Conservation (phyloP, 768 basidiomycete species). For the Naematelia encephala region DNA sequence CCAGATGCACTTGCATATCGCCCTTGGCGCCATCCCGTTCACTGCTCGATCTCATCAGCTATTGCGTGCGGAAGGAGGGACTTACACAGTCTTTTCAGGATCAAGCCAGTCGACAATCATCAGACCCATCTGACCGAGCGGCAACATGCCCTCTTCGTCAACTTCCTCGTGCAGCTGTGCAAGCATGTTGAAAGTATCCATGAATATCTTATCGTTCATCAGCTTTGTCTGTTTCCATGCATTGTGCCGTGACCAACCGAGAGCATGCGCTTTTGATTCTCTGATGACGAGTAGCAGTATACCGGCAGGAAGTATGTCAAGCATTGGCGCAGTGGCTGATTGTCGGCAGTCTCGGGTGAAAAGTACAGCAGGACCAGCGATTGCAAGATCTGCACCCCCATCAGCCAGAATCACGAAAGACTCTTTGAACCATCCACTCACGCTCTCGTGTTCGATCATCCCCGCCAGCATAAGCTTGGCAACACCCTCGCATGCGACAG, state of each 20-base stretch:
- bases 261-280: constrained; percentile 71
- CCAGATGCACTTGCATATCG: constrained; percentile 57
- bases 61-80: constrained; percentile 1
- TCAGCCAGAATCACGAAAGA: background rate
- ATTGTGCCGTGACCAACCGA: constrained; percentile 49
- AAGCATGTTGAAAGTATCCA: constrained; percentile 65
- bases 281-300: constrained; percentile 74
- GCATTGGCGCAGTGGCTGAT: constrained; percentile 80
- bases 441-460: constrained; percentile 68
- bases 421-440: constrained; percentile 47
- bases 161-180: constrained; percentile 60
- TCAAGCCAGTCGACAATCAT: constrained; percentile 87
- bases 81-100: constrained; percentile 64
- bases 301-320: constrained; percentile 80
- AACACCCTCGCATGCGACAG: constrained; percentile 70
- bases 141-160: constrained; percentile 64
- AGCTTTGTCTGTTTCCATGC: background rate
- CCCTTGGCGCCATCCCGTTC: constrained; percentile 52
- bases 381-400: constrained; percentile 54
- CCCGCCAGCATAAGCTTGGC: constrained; percentile 81
- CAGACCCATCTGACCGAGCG: constrained; percentile 68
- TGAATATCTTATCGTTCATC: constrained; percentile 59
- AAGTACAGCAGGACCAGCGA: constrained; percentile 64
- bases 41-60: constrained; percentile 39
- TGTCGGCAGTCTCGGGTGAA: constrained; percentile 73